Evolutionary conservation across 2,329 filamentous ascomycete species (phyloP).

Genomic region (Claviceps sp.): DNA sequence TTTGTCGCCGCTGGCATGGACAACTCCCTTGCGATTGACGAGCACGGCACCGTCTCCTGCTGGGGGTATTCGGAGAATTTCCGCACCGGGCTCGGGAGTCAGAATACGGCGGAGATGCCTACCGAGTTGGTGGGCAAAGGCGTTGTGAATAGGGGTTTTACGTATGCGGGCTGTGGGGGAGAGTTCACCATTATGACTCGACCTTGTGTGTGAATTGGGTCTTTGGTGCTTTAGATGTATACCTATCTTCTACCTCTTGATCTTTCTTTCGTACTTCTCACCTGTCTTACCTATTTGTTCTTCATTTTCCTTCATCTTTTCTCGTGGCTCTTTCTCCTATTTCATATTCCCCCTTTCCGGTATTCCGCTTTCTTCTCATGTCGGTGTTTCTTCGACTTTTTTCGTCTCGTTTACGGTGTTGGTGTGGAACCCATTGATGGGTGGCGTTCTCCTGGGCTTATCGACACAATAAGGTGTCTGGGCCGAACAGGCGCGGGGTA

Average conservation of each 20-base stretch:
- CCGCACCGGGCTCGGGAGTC: conserved; percentile 56
- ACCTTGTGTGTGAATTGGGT: background rate
- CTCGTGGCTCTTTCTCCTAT: background rate
- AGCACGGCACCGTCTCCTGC: conserved; percentile 51
- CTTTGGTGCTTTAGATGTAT: too few species aligned
- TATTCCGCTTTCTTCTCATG: too few species aligned
- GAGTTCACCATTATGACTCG: conserved; percentile 5
- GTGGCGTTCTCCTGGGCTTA: too few species aligned
- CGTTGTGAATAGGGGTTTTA: conserved; percentile 1
- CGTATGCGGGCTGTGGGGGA: conserved; percentile 5
- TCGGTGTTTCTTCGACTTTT: too few species aligned
- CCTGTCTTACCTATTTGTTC: too few species aligned
- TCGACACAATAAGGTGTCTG: too few species aligned
- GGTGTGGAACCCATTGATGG: too few species aligned
- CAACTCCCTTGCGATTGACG: conserved; percentile 52
- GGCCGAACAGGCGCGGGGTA: too few species aligned
- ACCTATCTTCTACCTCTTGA: too few species aligned
- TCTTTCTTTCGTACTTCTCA: background rate
- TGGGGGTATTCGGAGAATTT: conserved; percentile 65
- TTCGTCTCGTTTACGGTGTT: too few species aligned
- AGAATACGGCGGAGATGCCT: conserved; percentile 1
- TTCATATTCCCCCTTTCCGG: background rate
- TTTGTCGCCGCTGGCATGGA: conserved; percentile 49
- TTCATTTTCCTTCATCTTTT: background rate
- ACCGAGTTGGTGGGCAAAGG: conserved; percentile 3